Base-by-base conservation (phyloP, 2,329 filamentous ascomycete genomes). In the Pseudogymnoascus sp. region DNA sequence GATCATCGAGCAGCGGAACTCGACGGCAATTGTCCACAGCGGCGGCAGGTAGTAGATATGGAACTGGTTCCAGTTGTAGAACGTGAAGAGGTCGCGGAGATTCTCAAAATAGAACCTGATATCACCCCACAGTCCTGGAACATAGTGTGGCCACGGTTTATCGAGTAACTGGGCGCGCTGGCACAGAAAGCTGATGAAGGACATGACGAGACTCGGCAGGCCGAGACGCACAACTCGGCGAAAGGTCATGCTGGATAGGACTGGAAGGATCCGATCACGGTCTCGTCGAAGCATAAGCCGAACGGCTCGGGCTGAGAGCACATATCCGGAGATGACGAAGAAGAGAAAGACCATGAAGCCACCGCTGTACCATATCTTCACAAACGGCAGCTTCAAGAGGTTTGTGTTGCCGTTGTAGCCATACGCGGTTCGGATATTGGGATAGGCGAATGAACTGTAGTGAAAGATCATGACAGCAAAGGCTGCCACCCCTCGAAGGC, bases 241-340 rank as follows among this genome's bases (percentile, higher is more conserved):
- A 64, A 82, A 80, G 5, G 78, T 73, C 4, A 79, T 78, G 3
- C 79, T 81, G 0, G 78, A 75, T 3, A 82, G 71, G 2, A 76
- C 75, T 3, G 71, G 70, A 62, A 74, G 73, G 60, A 76, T 74
- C 7, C 72, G 71, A 14, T 73, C 71, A 60, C 72, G 71, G 63
- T 78, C 71, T 40, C 75, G 72, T 8, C 72, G 67, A 62, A 76
- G 77, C 6, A 79, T 74, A 33, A 74, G 71, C 61, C 74, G 73
- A 25, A 81, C 69, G 1, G 79, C 76, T 65, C 78, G 78, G 66
- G 76, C 75, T 6, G 78, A 75, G 21, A 82, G 73, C 2, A 76
- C 79, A 64, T 79, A 80, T 38, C 80, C 80, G 1, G 79, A 81
- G 37, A 82, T 79, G 66, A 81, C 75, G 69, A 81, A 81, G 70